phyloP scores from a whole-genome alignment of 257 asterid species.

The Solanum stenotomum region DNA sequence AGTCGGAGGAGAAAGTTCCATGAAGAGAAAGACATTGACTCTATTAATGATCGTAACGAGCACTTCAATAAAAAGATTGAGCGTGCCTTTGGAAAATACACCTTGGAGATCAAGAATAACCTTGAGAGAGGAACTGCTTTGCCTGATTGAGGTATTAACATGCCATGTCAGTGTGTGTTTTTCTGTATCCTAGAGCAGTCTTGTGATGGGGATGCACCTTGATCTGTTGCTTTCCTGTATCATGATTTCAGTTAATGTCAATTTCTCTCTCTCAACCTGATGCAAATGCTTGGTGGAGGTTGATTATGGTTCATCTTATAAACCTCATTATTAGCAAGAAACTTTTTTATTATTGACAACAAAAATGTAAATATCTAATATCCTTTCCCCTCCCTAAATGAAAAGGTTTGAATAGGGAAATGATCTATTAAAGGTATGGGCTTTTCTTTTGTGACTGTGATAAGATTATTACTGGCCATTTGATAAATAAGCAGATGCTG shows the following conservation, averaged over 20 bases:
- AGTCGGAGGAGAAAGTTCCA: slow-evolving; percentile 93
- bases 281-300: not conserved
- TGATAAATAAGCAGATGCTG: not conserved
- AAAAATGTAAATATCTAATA: not conserved
- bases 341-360: not conserved
- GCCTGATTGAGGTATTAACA: slow-evolving; percentile 32
- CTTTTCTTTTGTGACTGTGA: not conserved
- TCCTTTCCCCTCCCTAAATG: not conserved
- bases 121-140: slow-evolving; percentile 76
- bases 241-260: not conserved
- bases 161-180: not conserved
- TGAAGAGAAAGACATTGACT: slow-evolving; percentile 96
- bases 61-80: slow-evolving; percentile 96
- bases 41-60: slow-evolving; percentile 79
- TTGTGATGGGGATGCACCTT: not conserved
- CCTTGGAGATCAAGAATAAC: slow-evolving; percentile 91
- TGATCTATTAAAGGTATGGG: not conserved
- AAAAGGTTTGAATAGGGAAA: not conserved
- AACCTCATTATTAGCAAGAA: not conserved
- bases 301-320: not conserved
- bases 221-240: not conserved
- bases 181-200: not conserved
- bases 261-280: not conserved
- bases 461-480: not conserved
- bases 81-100: slow-evolving; percentile 88